Evolutionary conservation across 306 rosid genomes (phyloP).

Genomic region (Lathyrus oleraceus): DNA sequence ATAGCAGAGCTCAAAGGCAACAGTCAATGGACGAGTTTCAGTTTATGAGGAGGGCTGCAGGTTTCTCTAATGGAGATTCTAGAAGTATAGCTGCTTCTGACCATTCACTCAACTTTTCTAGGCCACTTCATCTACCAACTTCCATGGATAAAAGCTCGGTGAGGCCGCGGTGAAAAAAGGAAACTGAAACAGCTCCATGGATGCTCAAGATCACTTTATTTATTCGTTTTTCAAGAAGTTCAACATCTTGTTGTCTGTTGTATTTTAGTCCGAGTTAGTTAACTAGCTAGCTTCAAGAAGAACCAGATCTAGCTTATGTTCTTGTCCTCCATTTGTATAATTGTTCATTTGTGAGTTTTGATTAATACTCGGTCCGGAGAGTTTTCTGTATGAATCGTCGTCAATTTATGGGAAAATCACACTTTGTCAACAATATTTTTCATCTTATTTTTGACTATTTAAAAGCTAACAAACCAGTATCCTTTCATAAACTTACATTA

Average conservation of each 20-base stretch:
- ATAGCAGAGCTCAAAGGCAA: conserved; percentile 77
- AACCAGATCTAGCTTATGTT: conserved; percentile 38
- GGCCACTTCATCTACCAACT: conserved; percentile 58
- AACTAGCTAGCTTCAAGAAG: conserved; percentile 22
- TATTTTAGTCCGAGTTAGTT: conserved; percentile 34
- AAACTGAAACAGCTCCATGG: not conserved
- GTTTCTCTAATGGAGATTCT: conserved; percentile 69
- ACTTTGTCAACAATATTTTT: conserved; percentile 14
- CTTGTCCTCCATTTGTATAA: conserved; percentile 40
- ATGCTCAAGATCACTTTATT: conserved; percentile 30
- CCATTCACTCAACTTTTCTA: conserved; percentile 60
- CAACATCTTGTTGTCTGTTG: conserved; percentile 74
- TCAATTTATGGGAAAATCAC: conserved; percentile 9
- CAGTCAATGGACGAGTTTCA: conserved; percentile 97
- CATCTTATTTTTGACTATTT: conserved; percentile 1
- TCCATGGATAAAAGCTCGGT: conserved; percentile 53
- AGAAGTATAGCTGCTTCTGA: conserved; percentile 81
- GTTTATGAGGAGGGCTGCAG: conserved; percentile 61
- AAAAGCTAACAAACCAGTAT: conserved; percentile 2
- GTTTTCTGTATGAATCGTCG: conserved; percentile 9
- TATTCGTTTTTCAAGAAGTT: conserved; percentile 45
- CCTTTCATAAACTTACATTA: not conserved
- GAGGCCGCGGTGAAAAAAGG: conserved; percentile 41
- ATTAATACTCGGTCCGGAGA: not conserved
- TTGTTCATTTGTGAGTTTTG: conserved; percentile 27